A percentile compares a stretch with the other conserved stretches of the same genome.
Conservation (phyloP, 177 flowering plant species). For the Vitis hybrid region DNA sequence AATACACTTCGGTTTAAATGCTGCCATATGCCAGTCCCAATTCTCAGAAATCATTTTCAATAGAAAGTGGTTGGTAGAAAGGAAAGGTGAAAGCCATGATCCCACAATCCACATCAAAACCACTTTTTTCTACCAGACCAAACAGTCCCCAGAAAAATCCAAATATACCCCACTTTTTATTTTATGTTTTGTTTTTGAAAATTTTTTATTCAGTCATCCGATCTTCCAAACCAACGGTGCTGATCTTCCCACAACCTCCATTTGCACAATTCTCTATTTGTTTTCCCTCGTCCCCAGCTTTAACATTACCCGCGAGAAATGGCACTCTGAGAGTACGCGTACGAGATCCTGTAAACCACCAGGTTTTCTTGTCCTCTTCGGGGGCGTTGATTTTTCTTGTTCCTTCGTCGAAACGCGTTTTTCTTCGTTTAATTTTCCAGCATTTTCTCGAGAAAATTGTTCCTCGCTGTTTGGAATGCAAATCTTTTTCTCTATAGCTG, state of each 20-base stretch:
- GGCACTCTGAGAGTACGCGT: not conserved
- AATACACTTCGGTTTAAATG: no score
- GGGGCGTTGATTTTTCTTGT: not conserved
- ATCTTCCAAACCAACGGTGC: constrained; percentile 16
- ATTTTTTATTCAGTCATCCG: no score
- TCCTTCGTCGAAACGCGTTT: not conserved
- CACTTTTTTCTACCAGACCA: not conserved
- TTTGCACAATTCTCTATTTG: not conserved
- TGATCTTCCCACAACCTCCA: constrained; percentile 2
- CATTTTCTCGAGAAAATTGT: not conserved
- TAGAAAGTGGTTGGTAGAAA: no score
- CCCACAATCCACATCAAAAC: no score
- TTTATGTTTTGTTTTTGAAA: no score
- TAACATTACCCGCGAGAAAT: constrained; percentile 6
- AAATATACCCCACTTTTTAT: not conserved
- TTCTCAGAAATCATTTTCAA: no score
- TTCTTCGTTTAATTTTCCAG: not conserved
- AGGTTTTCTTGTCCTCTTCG: not conserved
- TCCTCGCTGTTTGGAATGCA: not conserved
- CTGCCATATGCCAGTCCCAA: no score
- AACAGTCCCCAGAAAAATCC: not conserved
- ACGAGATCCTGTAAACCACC: not conserved
- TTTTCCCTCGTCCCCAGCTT: constrained; percentile 7
- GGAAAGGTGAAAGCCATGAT: no score
- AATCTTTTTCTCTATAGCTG: not conserved